Conservation (phyloP, 768 basidiomycete genomes). For the Termitomyces sp. region DNA sequence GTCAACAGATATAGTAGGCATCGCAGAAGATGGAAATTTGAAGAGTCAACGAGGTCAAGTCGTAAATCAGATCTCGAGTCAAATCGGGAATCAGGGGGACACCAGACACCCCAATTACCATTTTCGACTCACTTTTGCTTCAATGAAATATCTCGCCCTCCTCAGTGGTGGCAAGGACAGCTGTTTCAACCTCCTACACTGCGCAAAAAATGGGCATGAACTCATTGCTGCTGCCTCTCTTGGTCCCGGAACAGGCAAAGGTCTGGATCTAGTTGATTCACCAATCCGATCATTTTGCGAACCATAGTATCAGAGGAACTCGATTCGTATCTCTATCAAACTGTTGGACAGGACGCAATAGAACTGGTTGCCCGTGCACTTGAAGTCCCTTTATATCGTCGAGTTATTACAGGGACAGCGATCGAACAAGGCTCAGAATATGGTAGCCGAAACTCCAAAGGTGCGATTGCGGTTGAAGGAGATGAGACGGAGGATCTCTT, state of each 20-base stretch:
- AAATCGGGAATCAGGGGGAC: conserved; percentile 18
- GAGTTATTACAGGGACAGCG: conserved; percentile 75
- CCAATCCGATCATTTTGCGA: conserved; percentile 17
- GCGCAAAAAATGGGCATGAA: conserved; percentile 78
- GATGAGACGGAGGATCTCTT: conserved; percentile 97
- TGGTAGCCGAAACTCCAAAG: conserved; percentile 54
- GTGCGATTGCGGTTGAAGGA: conserved; percentile 49
- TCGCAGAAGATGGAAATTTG: conserved; percentile 28
- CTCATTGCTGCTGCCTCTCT: conserved; percentile 87
- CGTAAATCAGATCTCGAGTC: conserved; percentile 25
- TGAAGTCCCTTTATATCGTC: conserved; percentile 80
- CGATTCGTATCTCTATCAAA: conserved; percentile 98
- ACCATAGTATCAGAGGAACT: conserved; percentile 74
- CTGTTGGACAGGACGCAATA: conserved; percentile 95
- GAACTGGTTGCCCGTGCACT: conserved; percentile 81
- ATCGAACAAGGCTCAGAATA: conserved; percentile 84
- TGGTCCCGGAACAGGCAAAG: conserved; percentile 79
- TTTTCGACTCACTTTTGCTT: conserved; percentile 9
- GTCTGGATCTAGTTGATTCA: conserved; percentile 37
- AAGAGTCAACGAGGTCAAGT: conserved; percentile 2
- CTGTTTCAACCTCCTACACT: conserved; percentile 93
- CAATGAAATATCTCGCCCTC: conserved; percentile 90
- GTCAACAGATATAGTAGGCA: conserved; percentile 96
- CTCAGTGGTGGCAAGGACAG: conserved; percentile 98
- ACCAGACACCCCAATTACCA: conserved; percentile 16